These are phyloP conservation scores for Cordia subcordata DNA, from an alignment of 257 asterid genomes.

Conservation along the genomic window DNA sequence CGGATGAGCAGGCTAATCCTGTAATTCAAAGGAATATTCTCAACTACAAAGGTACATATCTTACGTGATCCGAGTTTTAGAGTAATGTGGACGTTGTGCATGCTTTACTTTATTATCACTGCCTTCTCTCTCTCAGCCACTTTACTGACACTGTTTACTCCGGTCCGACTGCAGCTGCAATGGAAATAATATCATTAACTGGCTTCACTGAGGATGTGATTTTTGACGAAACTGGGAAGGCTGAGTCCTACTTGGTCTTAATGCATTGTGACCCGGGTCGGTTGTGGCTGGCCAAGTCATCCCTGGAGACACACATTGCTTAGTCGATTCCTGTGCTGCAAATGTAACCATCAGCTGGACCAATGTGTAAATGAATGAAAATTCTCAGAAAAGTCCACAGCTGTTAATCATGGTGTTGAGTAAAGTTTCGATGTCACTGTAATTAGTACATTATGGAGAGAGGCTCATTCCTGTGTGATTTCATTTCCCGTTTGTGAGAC, in stretches of 20 bases:
- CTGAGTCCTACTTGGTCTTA: slow-evolving; percentile 48
- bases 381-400: too few relatives aligned
- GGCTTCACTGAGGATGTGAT: slow-evolving; percentile 64
- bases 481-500: too few relatives aligned
- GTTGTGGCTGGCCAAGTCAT: slow-evolving; percentile 84
- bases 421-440: too few relatives aligned
- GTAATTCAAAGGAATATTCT: slow-evolving; percentile 60
- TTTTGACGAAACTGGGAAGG: slow-evolving; percentile 37
- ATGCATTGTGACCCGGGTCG: slow-evolving; percentile 84
- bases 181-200: slow-evolving; percentile 49
- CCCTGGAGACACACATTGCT: slow-evolving; percentile 41
- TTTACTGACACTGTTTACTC: not conserved
- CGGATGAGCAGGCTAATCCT: slow-evolving; percentile 68
- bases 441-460: too few relatives aligned
- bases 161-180: slow-evolving; percentile 56
- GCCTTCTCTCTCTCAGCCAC: not conserved
- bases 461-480: too few relatives aligned
- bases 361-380: too few relatives aligned
- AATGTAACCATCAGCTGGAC: too few relatives aligned
- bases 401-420: too few relatives aligned
- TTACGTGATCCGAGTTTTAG: not conserved
- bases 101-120: not conserved
- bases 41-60: slow-evolving; percentile 48
- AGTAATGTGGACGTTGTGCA: not conserved
- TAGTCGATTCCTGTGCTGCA: slow-evolving; percentile 3